Conservation (phyloP, 1,284 basidiomycete species). For the Puccinia triticina region DNA sequence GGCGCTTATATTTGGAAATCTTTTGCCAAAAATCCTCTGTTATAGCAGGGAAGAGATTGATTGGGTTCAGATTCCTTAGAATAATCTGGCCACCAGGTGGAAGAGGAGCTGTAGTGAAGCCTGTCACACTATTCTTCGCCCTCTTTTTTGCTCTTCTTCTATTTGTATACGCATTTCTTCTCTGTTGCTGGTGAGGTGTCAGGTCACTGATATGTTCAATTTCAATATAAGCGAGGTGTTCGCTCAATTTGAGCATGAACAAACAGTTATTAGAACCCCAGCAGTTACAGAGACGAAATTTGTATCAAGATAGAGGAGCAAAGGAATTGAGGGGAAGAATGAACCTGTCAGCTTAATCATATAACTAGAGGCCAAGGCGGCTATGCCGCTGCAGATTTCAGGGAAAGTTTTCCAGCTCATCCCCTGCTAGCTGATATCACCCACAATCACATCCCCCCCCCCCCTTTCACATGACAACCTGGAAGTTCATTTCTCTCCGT, state of each 20-base stretch:
- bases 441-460: no score
- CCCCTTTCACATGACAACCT: no score
- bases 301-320: not conserved
- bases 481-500: no score
- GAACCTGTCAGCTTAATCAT: no score
- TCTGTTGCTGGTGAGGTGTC: conserved; percentile 18
- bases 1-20: conserved; percentile 4
- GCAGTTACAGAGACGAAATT: not conserved
- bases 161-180: not conserved
- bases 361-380: no score
- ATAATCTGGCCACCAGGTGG: not conserved
- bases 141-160: not conserved
- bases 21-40: conserved; percentile 1
- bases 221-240: not conserved
- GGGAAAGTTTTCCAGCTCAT: no score
- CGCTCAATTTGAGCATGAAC: conserved; percentile 6
- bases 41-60: not conserved
- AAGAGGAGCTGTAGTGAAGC: conserved; percentile 4
- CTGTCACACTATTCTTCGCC: not conserved
- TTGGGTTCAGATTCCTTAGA: not conserved
- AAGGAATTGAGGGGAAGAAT: not conserved
- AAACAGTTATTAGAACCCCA: not conserved
- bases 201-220: conserved; percentile 7
- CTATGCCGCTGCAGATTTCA: no score
- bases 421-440: no score